These are phyloP conservation scores for Dictyostelium firmibasis DNA, from an alignment of 78 protist genomes.

Conservation along the genomic window DNA sequence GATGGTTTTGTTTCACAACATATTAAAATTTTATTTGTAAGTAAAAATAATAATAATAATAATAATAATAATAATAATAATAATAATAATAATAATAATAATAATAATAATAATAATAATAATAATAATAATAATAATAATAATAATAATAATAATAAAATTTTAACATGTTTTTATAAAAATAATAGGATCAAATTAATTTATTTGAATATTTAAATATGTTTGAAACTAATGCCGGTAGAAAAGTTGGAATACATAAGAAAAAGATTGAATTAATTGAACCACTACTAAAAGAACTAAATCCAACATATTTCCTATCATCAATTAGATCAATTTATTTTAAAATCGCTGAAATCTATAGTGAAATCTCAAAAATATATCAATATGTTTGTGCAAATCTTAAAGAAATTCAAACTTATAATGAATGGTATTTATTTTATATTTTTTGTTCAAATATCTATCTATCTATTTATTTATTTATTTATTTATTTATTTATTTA, in stretches of 20 bases:
- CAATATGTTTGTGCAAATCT: conserved; percentile 7
- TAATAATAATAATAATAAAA: no score
- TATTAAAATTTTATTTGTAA: conserved; percentile 24
- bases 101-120: no score
- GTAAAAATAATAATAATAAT: no score
- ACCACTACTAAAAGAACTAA: conserved; percentile 19
- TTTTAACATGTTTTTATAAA: no score
- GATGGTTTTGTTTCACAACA: conserved; percentile 38
- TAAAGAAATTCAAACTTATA: not conserved
- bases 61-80: no score
- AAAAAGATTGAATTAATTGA: conserved; percentile 12
- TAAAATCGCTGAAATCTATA: conserved; percentile 15
- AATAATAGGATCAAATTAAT: not conserved
- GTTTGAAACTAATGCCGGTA: not conserved
- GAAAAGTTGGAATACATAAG: conserved; percentile 9
- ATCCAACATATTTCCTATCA: conserved; percentile 8
- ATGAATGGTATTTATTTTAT: conserved; percentile 4
- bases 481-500: not conserved
- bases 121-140: no score
- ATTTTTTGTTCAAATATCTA: no score
- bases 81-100: no score
- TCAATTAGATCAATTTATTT: not conserved
- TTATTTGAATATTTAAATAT: conserved; percentile 4
- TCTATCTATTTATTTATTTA: not conserved
- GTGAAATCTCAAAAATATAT: conserved; percentile 11